Evolutionary conservation across 2,329 filamentous ascomycete species (phyloP), one percentile per base, ranked within the genome.

Genomic region (Colletotrichum eleusines): DNA sequence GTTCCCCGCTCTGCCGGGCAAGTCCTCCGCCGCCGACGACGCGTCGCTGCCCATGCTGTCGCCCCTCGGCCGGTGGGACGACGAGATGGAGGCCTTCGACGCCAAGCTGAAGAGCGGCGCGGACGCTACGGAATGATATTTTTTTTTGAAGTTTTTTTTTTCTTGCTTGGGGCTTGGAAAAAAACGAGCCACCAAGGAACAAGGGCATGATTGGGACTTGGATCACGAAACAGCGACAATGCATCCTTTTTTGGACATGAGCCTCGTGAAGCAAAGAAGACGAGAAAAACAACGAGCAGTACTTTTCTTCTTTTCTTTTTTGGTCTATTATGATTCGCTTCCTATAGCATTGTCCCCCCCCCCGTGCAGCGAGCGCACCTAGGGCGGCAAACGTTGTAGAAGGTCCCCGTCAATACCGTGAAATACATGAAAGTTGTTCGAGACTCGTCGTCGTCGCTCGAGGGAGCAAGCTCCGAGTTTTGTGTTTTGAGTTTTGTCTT

Each of bases 41-140:
- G 26, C 31, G 33, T 51, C 71, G 26, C 72, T 79, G n/a, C 77
- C 79, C 65, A 76, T 82, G 20, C 53, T 80, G 1, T 81, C 82
- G 7, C 79, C 82, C 9, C 79, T 79, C 0, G 83, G 80, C 14
- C 81, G 85, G 65, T 89, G 88, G 88, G 88, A 86, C 61, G 88
- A 90, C 44, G 88, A 90, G 78, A 86, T 89, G 82, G 86, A 86
- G 59, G 85, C 81, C 6, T 78, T 85, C 16, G 85, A 88, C 33
- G 83, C 69, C 48, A 74, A 64, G 46, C 50, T 63, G 23, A 63
- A 68, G 58, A 54, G 58, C 35, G 50, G 53, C 20, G 58, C 42
- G 0, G 62, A 57, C 38, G 63, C 51, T 2, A 61, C 66, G 42
- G 48, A 73, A 57, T 72, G 31, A 46, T 3, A 16, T 18, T 40